phyloP scores from a whole-genome alignment of 768 basidiomycete species.

The Hysterangium stoloniferum region DNA sequence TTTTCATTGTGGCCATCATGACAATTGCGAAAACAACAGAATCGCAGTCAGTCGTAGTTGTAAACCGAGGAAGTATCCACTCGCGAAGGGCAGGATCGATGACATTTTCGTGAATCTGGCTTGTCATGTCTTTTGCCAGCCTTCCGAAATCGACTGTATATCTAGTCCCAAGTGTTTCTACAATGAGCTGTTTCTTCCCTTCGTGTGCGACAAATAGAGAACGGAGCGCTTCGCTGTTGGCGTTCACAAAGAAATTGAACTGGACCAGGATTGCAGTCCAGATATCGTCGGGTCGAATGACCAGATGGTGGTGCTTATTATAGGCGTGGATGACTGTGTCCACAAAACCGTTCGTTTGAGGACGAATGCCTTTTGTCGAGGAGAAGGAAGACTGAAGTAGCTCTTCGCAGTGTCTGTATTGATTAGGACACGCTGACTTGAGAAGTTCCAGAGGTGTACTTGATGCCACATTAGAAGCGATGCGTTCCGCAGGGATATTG shows the following conservation, averaged over 20 bases:
- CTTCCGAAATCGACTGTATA: constrained; percentile 26
- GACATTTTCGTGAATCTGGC: constrained; percentile 5
- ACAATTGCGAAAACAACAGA: constrained; percentile 29
- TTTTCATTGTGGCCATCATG: constrained; percentile 36
- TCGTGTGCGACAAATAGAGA: constrained; percentile 28
- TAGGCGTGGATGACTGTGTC: constrained; percentile 27
- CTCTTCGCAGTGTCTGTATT: too few species aligned
- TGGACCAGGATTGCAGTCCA: constrained; percentile 38
- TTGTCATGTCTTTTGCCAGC: constrained; percentile 18
- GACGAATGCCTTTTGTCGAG: not conserved
- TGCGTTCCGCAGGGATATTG: too few species aligned
- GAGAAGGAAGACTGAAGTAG: constrained; percentile 25
- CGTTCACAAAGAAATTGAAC: constrained; percentile 27
- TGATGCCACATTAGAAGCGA: too few species aligned
- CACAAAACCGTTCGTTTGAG: constrained; percentile 27
- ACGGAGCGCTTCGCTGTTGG: constrained; percentile 26
- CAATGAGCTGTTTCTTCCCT: constrained; percentile 24
- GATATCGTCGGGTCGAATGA: constrained; percentile 43
- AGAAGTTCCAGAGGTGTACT: too few species aligned
- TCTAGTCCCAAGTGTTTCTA: constrained; percentile 18
- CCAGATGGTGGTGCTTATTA: constrained; percentile 30
- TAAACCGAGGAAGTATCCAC: constrained; percentile 38
- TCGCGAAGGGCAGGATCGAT: constrained; percentile 23
- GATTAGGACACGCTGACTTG: too few species aligned
- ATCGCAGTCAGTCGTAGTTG: constrained; percentile 36